These are phyloP conservation scores for Crucihimalaya himalaica DNA, from an alignment of 345 rosid genomes.

Conservation along the genomic window DNA sequence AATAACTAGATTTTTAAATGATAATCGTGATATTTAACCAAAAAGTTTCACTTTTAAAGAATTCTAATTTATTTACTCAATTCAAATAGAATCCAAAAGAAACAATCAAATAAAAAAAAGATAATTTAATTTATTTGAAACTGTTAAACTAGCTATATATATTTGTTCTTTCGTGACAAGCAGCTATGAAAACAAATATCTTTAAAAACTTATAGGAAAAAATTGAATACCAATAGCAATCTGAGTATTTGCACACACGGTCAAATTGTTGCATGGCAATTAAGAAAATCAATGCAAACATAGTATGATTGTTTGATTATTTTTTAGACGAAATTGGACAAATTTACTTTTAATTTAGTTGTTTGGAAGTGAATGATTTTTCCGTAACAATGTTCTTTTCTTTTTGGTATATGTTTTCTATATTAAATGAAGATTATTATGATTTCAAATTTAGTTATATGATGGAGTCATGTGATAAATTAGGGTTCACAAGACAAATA, in stretches of 20 bases:
- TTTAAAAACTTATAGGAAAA: background rate
- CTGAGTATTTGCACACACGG: background rate
- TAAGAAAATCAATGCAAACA: background rate
- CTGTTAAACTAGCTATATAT: background rate
- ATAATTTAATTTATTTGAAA: background rate
- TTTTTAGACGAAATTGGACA: background rate
- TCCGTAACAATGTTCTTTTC: no score
- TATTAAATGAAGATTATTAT: no score
- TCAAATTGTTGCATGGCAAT: background rate
- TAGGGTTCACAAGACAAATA: background rate
- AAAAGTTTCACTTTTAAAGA: background rate
- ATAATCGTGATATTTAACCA: background rate
- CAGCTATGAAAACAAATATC: constrained; percentile 1
- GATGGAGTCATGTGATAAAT: background rate
- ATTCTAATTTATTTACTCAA: background rate
- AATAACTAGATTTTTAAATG: background rate
- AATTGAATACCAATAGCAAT: background rate
- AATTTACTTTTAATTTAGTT: background rate
- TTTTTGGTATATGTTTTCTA: no score
- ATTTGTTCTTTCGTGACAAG: background rate
- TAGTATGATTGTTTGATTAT: no score
- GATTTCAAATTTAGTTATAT: no score
- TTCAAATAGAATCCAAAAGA: background rate
- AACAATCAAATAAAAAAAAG: background rate
- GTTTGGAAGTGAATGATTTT: background rate